phyloP scores from a whole-genome alignment of 371 early-diverging fungal species.

The Thermomucor indicae-seudaticae region DNA sequence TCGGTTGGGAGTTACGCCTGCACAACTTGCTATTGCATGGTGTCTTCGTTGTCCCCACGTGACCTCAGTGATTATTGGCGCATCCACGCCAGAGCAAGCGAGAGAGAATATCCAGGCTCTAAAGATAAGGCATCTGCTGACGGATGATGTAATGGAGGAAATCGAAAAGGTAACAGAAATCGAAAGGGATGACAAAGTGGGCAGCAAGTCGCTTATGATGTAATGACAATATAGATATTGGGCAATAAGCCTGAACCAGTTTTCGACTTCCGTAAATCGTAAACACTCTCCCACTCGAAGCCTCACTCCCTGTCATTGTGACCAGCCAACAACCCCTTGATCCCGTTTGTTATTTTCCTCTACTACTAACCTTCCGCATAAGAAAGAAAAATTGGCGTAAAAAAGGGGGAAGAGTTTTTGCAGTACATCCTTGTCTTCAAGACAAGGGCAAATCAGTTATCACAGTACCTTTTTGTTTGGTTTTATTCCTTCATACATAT shows the following conservation, averaged over 20 bases:
- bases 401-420: too few relatives aligned
- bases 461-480: too few relatives aligned
- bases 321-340: too few relatives aligned
- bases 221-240: conserved; percentile 54
- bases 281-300: conserved; percentile 1
- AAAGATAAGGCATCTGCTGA: conserved; percentile 55
- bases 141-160: conserved; percentile 61
- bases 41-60: conserved; percentile 62
- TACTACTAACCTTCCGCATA: too few relatives aligned
- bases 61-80: conserved; percentile 67
- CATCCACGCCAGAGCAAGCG: conserved; percentile 68
- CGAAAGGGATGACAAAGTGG: background rate
- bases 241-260: conserved; percentile 67
- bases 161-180: conserved; percentile 43
- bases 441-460: too few relatives aligned
- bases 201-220: too few relatives aligned
- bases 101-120: conserved; percentile 71
- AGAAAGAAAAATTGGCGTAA: too few relatives aligned
- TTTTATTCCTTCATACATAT: too few relatives aligned
- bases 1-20: conserved; percentile 59
- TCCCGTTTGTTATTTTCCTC: too few relatives aligned
- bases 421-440: too few relatives aligned
- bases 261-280: conserved; percentile 61
- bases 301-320: too few relatives aligned
- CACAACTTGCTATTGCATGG: conserved; percentile 85